Conservation (phyloP, 2,329 filamentous ascomycete species). For the Beauveria australis region DNA sequence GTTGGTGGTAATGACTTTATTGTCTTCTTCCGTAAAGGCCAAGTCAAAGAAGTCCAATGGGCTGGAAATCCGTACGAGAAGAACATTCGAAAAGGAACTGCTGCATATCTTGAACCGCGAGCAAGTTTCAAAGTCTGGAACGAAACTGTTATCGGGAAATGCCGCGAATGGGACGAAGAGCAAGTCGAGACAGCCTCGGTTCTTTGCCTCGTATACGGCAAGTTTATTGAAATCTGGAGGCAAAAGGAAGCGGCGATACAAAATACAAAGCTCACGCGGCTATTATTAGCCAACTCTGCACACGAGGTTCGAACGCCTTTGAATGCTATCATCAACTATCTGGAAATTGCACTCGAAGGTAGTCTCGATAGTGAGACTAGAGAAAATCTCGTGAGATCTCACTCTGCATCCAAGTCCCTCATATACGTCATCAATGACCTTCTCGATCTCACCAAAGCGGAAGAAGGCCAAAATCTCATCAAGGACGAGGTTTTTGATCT, state of each 20-base stretch:
- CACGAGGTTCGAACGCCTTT: slow-evolving; percentile 87
- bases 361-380: slow-evolving; percentile 71
- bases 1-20: slow-evolving; percentile 75
- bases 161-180: slow-evolving; percentile 80
- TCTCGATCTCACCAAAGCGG: slow-evolving; percentile 78
- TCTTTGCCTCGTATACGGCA: slow-evolving; percentile 75
- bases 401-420: slow-evolving; percentile 84
- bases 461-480: slow-evolving; percentile 69
- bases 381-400: slow-evolving; percentile 75
- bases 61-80: slow-evolving; percentile 84
- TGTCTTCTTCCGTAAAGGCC: slow-evolving; percentile 77
- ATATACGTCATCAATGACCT: slow-evolving; percentile 94
- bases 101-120: slow-evolving; percentile 66
- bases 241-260: slow-evolving; percentile 82
- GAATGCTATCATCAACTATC: slow-evolving; percentile 90
- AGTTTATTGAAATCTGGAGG: slow-evolving; percentile 87
- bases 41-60: slow-evolving; percentile 72
- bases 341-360: slow-evolving; percentile 84
- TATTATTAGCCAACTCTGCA: slow-evolving; percentile 79
- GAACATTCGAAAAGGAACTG: slow-evolving; percentile 60
- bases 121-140: slow-evolving; percentile 75
- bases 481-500: slow-evolving; percentile 78
- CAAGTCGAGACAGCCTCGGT: slow-evolving; percentile 85
- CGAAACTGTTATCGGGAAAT: slow-evolving; percentile 73
- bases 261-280: slow-evolving; percentile 68